Evolutionary conservation across 345 rosid genomes (phyloP).

Genomic region (Carallia brachiata): DNA sequence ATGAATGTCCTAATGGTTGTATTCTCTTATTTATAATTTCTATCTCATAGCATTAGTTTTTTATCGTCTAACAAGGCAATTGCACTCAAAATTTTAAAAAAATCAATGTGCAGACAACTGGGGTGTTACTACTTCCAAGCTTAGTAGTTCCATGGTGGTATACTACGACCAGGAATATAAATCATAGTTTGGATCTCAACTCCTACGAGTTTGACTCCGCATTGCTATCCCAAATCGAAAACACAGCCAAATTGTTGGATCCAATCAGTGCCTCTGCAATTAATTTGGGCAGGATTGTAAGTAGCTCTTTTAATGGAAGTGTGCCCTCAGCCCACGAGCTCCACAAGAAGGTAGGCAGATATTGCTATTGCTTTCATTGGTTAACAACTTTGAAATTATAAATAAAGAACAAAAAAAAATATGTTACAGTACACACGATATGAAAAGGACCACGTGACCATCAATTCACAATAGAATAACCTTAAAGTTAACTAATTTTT

Average conservation of each 20-base stretch:
- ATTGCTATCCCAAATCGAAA: slow-evolving; percentile 32
- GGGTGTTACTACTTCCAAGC: slow-evolving; percentile 34
- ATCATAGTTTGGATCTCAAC: slow-evolving; percentile 12
- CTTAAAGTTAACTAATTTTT: neutral
- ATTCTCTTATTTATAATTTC: no score
- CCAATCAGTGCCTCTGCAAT: slow-evolving; percentile 34
- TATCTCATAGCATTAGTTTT: no score
- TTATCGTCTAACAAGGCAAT: no score
- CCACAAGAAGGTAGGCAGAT: slow-evolving; percentile 28
- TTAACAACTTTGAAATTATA: no score
- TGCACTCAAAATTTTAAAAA: neutral
- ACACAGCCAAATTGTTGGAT: slow-evolving; percentile 13
- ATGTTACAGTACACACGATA: no score
- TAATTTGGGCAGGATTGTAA: slow-evolving; percentile 26
- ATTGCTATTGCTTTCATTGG: neutral
- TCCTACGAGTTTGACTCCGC: slow-evolving; percentile 9
- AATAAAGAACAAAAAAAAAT: no score
- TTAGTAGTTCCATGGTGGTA: slow-evolving; percentile 36
- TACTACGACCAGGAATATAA: slow-evolving; percentile 8
- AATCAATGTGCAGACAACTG: slow-evolving; percentile 29
- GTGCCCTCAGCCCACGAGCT: slow-evolving; percentile 21
- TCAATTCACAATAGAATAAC: no score
- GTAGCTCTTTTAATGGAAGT: slow-evolving; percentile 23
- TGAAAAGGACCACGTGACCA: no score
- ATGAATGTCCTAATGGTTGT: no score